These are phyloP conservation scores for Rhodotorula sp. DNA, from an alignment of 1,284 basidiomycete genomes.

Conservation along the genomic window DNA sequence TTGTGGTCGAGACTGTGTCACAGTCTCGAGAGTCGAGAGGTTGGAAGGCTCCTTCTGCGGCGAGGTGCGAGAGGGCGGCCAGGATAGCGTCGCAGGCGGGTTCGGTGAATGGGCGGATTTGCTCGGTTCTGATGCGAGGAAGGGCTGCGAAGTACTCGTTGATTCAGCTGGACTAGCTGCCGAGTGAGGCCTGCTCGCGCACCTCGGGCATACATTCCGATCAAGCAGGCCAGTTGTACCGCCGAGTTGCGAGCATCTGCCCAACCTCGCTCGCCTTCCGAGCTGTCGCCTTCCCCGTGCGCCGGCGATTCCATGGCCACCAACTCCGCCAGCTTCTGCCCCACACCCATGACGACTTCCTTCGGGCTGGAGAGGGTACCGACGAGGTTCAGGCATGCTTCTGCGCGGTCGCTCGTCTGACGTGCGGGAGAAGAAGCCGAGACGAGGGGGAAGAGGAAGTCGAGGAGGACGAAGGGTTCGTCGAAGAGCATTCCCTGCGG, in stretches of 20 bases:
- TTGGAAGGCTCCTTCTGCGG: neutral
- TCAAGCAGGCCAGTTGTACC: neutral
- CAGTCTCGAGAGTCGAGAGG: too few relatives aligned
- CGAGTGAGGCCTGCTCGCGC: neutral
- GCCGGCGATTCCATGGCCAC: neutral
- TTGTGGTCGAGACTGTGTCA: too few relatives aligned
- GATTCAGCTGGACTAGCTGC: neutral
- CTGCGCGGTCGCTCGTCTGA: neutral
- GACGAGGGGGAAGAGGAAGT: conserved; percentile 13
- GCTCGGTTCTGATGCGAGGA: conserved; percentile 2
- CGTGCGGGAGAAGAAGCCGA: neutral
- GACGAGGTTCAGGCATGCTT: neutral
- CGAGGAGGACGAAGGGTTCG: conserved; percentile 20
- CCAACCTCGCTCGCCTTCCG: neutral
- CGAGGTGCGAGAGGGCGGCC: neutral
- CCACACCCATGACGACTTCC: conserved; percentile 19
- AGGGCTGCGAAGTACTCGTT: neutral
- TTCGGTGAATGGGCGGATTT: conserved; percentile 10
- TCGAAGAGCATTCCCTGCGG: conserved; percentile 13
- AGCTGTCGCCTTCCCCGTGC: neutral
- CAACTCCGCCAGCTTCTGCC: conserved; percentile 7
- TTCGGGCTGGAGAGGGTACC: conserved; percentile 9
- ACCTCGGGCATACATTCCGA: conserved; percentile 5
- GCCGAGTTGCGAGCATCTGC: neutral
- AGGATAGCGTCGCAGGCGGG: neutral